These are phyloP conservation scores for Scedosporium aurantiacum DNA, from an alignment of 2,329 filamentous ascomycete species.

Conservation along the genomic window DNA sequence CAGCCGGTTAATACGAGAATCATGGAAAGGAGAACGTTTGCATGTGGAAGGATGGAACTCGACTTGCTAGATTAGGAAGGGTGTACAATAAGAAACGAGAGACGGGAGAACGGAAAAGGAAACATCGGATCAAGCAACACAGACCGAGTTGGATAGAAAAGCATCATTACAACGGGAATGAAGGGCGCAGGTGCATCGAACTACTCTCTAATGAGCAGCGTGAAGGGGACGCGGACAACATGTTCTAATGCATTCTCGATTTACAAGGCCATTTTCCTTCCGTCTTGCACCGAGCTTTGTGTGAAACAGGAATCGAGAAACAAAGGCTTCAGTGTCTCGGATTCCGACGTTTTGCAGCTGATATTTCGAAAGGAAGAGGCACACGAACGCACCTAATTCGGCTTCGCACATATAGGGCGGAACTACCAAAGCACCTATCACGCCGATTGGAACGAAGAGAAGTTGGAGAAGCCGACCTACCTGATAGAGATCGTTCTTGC, in stretches of 20 bases:
- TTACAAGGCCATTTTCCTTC: background rate
- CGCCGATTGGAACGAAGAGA: constrained; percentile 1
- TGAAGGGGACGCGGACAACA: background rate
- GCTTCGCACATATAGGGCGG: background rate
- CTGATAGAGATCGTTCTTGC: constrained; percentile 82
- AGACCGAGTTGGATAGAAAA: background rate
- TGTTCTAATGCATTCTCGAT: background rate
- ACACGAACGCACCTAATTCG: background rate
- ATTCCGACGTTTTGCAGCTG: background rate
- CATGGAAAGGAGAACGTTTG: background rate
- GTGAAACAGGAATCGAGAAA: background rate
- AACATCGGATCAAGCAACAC: background rate
- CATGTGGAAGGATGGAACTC: background rate
- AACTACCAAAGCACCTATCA: background rate
- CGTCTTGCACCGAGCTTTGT: background rate
- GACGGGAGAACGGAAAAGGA: background rate
- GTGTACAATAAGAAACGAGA: background rate
- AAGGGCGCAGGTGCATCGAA: background rate
- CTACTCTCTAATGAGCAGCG: background rate
- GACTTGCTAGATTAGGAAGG: background rate
- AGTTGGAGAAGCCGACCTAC: constrained; percentile 31
- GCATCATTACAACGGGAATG: background rate
- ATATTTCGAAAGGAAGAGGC: background rate
- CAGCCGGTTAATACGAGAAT: constrained; percentile 2
- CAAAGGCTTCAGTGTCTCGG: background rate